Evolutionary conservation across 495 filamentous ascomycete species (phyloP), one percentile per base, ranked within the genome.

Genomic region (Xylaria bambusicola): DNA sequence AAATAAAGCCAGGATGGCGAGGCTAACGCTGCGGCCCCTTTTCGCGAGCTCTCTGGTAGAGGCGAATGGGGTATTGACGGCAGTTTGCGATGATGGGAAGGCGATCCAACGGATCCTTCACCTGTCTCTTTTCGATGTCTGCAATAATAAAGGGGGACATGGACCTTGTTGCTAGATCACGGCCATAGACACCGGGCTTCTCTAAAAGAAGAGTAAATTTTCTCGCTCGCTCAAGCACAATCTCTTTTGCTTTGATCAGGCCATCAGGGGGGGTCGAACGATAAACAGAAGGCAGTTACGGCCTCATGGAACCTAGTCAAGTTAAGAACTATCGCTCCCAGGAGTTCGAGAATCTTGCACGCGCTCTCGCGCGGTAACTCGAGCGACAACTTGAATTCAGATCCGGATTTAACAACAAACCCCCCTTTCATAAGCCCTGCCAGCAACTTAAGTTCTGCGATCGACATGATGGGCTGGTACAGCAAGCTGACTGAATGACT

Each of bases 401-500:
- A 38, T 41, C 29, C n/a, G 42, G 2, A 3, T 52, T 26, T 10
- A 26, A 24, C 23, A 44, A 24, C 2, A 36, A 36, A 36, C 13
- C 23, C 1, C 31, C 48, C 15, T 10, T 7, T 23, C 29, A 51
- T 51, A 51, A 51, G 48, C 29, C 9, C 48, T 36, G 2, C 48
- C 8, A 51, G 48, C 31, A 51, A 51, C 29, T 51, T 23, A 6
- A 51, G 29, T 21, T 51, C 48, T 21, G 29, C 29, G 17, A 51
- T 23, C 8, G 29, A 51, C 29, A 36, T 1, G 21, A 36, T 51
- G 8, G 29, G 48, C 48, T 51, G 29, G 48, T 36, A 35, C 15
- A 51, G 15, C 48, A 51, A 51, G 33, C 47, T 61, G 6, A 71
- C 46, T 3, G 59, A 41, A 33, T 63, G 23, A 5, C 31, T 20